Evolutionary conservation across 805 yeast genomes (phyloP).

Genomic region (Nakazawaea ambrosiae): DNA sequence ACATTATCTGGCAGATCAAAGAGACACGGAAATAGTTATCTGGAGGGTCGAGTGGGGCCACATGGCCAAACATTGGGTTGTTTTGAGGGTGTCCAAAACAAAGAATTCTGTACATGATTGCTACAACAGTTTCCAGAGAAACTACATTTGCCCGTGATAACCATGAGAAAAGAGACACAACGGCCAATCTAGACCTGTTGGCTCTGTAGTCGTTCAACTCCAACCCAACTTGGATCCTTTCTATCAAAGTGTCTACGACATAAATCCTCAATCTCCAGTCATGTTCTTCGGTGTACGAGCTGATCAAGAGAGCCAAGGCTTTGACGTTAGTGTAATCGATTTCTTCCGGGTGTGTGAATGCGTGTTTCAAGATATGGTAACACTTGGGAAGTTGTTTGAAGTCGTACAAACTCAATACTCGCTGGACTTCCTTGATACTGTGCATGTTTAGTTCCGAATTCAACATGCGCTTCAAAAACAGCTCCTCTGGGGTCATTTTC

Average conservation of each 20-base stretch:
- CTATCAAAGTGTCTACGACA: slow-evolving; percentile 58
- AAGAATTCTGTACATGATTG: slow-evolving; percentile 47
- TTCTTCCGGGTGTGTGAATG: slow-evolving; percentile 55
- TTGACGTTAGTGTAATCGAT: slow-evolving; percentile 51
- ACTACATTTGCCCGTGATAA: slow-evolving; percentile 44
- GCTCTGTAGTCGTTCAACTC: slow-evolving; percentile 54
- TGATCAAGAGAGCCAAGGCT: slow-evolving; percentile 41
- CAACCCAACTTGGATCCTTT: slow-evolving; percentile 56
- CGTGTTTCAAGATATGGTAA: slow-evolving; percentile 23
- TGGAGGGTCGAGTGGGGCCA: slow-evolving; percentile 48
- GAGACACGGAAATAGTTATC: slow-evolving; percentile 69
- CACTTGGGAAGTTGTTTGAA: slow-evolving; percentile 12
- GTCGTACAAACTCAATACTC: neutral
- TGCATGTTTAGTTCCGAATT: neutral
- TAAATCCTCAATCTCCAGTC: slow-evolving; percentile 30
- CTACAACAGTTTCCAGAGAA: slow-evolving; percentile 37
- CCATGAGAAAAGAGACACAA: slow-evolving; percentile 53
- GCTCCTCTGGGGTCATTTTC: slow-evolving; percentile 8
- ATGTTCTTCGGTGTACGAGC: slow-evolving; percentile 25
- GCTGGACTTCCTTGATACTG: neutral
- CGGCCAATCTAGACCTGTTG: slow-evolving; percentile 56
- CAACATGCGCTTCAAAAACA: neutral
- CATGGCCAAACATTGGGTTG: slow-evolving; percentile 39
- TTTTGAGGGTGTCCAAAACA: slow-evolving; percentile 60
- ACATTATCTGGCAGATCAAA: slow-evolving; percentile 34